Evolutionary conservation across 257 asterid species (phyloP).

Genomic region (Penstemon eatonii): DNA sequence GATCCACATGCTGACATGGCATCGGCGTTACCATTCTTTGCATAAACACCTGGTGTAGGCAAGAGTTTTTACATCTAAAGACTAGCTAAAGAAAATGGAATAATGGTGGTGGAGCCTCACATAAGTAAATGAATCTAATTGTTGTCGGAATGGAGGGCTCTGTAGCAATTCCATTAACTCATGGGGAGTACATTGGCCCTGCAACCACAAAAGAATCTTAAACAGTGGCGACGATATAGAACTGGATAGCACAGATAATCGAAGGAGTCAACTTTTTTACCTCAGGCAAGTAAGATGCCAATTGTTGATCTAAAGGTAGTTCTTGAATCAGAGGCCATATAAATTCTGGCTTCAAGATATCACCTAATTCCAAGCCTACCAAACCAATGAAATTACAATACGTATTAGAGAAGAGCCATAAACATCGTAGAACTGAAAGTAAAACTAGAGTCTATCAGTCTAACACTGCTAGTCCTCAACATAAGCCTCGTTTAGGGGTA

Average conservation of each 20-base stretch:
- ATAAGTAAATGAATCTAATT: conserved; percentile 89
- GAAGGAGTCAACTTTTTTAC: conserved; percentile 33
- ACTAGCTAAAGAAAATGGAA: conserved; percentile 16
- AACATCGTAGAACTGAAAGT: conserved; percentile 8
- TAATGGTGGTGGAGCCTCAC: conserved; percentile 42
- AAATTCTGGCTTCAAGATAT: conserved; percentile 87
- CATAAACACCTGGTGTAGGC: not conserved
- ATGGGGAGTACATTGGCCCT: conserved; percentile 84
- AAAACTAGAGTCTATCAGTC: not conserved
- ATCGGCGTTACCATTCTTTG: not conserved
- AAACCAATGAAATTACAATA: conserved; percentile 28
- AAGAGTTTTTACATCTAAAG: not conserved
- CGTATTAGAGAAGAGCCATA: conserved; percentile 20
- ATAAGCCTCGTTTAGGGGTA: not conserved
- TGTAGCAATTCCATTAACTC: conserved; percentile 82
- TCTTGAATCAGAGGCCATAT: conserved; percentile 65
- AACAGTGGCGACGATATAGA: conserved; percentile 24
- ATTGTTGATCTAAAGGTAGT: conserved; percentile 63
- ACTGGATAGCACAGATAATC: conserved; percentile 6
- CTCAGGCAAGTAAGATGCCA: conserved; percentile 81
- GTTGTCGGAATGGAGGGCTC: conserved; percentile 94
- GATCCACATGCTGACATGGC: not conserved
- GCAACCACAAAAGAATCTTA: conserved; percentile 30
- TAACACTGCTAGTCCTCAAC: conserved; percentile 17
- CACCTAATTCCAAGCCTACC: conserved; percentile 87